phyloP scores from a whole-genome alignment of 140 eudicot genomes.

The Stevia rebaudiana region DNA sequence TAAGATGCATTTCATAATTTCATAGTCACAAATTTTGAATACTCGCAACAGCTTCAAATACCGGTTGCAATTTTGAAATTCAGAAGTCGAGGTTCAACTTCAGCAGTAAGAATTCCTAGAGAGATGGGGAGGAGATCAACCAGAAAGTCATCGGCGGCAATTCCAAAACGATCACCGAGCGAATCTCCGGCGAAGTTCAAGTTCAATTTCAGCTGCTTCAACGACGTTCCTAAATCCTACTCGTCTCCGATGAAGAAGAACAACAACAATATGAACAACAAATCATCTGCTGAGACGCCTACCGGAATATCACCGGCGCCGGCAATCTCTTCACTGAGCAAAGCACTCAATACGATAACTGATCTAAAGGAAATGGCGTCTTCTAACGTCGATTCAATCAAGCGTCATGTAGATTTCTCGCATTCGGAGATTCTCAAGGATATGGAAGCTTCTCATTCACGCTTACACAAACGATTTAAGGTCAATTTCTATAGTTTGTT shows the following conservation, averaged over 20 bases:
- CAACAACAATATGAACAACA: constrained; percentile 9
- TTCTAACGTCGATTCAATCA: constrained; percentile 51
- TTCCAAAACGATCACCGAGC: constrained; percentile 34
- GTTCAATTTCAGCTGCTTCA: constrained; percentile 46
- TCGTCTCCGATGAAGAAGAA: constrained; percentile 38
- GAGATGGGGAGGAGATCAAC: constrained; percentile 33
- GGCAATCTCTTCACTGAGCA: constrained; percentile 28
- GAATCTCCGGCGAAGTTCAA: constrained; percentile 55
- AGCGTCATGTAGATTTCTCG: constrained; percentile 65
- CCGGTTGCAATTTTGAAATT: neutral
- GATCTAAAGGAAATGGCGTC: constrained; percentile 62
- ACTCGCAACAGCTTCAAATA: constrained; percentile 1
- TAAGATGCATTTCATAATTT: no score
- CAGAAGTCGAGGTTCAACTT: neutral
- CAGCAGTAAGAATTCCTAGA: neutral
- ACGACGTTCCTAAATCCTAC: constrained; percentile 13
- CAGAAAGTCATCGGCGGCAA: constrained; percentile 39
- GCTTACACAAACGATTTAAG: constrained; percentile 70
- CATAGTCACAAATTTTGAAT: neutral
- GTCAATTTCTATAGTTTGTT: constrained; percentile 27
- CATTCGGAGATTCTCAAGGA: constrained; percentile 76
- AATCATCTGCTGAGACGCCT: constrained; percentile 25
- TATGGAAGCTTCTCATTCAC: constrained; percentile 56
- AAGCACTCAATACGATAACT: constrained; percentile 41
- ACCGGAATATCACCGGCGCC: constrained; percentile 35